Evolutionary conservation across 2,329 filamentous ascomycete genomes (phyloP), one percentile per base, ranked within the genome.

Genomic region (Rhynchosporium graminicola): DNA sequence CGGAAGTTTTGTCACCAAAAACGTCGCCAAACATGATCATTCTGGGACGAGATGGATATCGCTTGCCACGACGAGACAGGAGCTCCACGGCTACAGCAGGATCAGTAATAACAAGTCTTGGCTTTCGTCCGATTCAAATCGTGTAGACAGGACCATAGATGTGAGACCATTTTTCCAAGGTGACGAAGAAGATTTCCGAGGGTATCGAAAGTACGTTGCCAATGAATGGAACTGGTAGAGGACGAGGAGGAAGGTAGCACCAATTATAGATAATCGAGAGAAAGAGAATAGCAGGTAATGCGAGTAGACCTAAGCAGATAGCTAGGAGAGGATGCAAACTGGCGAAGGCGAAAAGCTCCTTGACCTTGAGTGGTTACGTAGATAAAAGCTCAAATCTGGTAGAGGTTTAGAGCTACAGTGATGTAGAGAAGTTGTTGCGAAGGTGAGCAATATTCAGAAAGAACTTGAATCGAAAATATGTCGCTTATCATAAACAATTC

Each of bases 201-300:
- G 52, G 54, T 10, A 57, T 40, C 26, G 59, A 61, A 8, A 61
- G 59, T 8, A 43, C 15, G 20, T 51, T 61, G 40, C 59, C 59
- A 6, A 61, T 38, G 29, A 57, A 50, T 20, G 59, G 59, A 5
- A 61, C 28, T 43, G 43, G 43, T 8, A 42, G 36, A 3, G 59
- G 59, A 13, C 59, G 52, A 20, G 33, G 59, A 31, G 59, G 59
- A 33, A 61, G 59, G 28, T 50, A 42, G 29, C 33, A 58, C 56
- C 56, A 58, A 31, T 13, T 36, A 13, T 57, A 58, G 31, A 58
- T 36, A n/a, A 50, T 42, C 1, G 56, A 58, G 13, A 58, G 45
- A 12, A 50, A 20, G 43, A 57, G 45, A 10, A 1, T 43, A 33
- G 40, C 6, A 4, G 15, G 31, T n/a, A 50, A 33, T 9, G 26